Percentiles rank a stretch among this genome's conserved stretches.
Evolutionary conservation across 495 filamentous ascomycete species (phyloP).

Genomic region (Tuber calosporum): DNA sequence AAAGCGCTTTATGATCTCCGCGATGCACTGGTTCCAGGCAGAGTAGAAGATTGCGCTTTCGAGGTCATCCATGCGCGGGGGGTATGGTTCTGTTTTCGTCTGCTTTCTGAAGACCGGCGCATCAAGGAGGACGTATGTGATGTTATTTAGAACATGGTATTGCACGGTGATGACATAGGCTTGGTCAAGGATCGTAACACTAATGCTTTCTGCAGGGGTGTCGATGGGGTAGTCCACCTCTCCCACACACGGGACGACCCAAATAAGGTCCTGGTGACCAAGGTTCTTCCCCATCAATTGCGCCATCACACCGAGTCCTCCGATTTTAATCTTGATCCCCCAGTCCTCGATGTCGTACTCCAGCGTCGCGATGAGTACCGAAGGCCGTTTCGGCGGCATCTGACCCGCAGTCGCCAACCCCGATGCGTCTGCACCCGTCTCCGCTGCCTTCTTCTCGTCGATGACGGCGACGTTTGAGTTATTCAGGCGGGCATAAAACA

Average conservation of each 20-base stretch:
- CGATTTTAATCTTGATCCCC: conserved; percentile 66
- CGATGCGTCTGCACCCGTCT: conserved; percentile 16
- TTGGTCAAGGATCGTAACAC: conserved; percentile 58
- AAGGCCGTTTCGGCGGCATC: conserved; percentile 44
- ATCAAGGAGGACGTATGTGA: conserved; percentile 66
- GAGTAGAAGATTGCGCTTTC: conserved; percentile 66
- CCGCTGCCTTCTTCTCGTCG: conserved; percentile 21
- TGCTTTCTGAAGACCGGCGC: conserved; percentile 65
- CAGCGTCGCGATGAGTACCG: conserved; percentile 62
- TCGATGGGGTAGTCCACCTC: conserved; percentile 60
- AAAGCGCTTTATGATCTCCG: conserved; percentile 54
- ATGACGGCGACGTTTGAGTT: conserved; percentile 4
- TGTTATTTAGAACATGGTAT: conserved; percentile 59
- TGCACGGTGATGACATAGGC: conserved; percentile 59
- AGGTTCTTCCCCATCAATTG: conserved; percentile 66
- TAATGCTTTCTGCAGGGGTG: conserved; percentile 54
- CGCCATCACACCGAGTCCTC: conserved; percentile 62
- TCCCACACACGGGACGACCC: conserved; percentile 70
- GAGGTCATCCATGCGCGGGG: conserved; percentile 66
- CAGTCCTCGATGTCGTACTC: conserved; percentile 70
- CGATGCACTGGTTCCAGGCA: conserved; percentile 67
- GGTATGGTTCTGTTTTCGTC: conserved; percentile 60
- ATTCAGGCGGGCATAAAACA: conserved; percentile 9
- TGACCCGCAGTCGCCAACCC: conserved; percentile 16
- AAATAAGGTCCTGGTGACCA: conserved; percentile 60